phyloP scores from a whole-genome alignment of 257 asterid species.

The Scutellaria galericulata region DNA sequence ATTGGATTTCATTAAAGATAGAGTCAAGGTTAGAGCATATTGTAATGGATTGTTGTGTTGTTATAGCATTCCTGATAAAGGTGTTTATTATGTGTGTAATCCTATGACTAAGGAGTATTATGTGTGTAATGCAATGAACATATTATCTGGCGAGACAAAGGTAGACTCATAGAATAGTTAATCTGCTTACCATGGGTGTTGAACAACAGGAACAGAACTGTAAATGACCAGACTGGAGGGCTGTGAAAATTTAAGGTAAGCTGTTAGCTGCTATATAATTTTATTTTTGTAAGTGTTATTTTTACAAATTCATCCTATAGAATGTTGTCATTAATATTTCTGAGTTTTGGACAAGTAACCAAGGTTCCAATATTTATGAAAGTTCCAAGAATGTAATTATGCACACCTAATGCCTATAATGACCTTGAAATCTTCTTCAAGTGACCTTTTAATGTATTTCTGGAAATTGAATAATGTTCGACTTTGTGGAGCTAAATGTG shows the following conservation, averaged over 20 bases:
- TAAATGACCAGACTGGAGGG: slow-evolving; percentile 71
- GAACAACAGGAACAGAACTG: slow-evolving; percentile 62
- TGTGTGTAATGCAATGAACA: too few species aligned
- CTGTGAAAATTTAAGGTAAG: slow-evolving; percentile 39
- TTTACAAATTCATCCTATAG: too few species aligned
- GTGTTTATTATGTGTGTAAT: slow-evolving; percentile 86
- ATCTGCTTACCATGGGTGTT: slow-evolving; percentile 61
- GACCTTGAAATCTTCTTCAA: slow-evolving; percentile 68
- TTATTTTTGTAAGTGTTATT: too few species aligned
- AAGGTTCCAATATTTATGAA: neutral
- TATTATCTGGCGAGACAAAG: too few species aligned
- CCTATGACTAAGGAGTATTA: slow-evolving; percentile 68
- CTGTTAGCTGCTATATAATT: neutral
- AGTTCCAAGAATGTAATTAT: neutral
- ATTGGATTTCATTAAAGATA: slow-evolving; percentile 70
- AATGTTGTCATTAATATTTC: too few species aligned
- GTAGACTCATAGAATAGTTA: neutral
- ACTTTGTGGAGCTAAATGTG: slow-evolving; percentile 59
- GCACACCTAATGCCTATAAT: slow-evolving; percentile 65
- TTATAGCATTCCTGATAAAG: slow-evolving; percentile 79
- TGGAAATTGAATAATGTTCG: slow-evolving; percentile 53
- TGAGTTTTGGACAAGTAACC: neutral
- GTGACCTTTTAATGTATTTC: slow-evolving; percentile 60
- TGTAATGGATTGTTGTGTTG: slow-evolving; percentile 87
- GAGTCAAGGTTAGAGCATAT: slow-evolving; percentile 81